These are phyloP conservation scores for Saturnispora diversa DNA, from an alignment of 805 yeast genomes.

Conservation along the genomic window DNA sequence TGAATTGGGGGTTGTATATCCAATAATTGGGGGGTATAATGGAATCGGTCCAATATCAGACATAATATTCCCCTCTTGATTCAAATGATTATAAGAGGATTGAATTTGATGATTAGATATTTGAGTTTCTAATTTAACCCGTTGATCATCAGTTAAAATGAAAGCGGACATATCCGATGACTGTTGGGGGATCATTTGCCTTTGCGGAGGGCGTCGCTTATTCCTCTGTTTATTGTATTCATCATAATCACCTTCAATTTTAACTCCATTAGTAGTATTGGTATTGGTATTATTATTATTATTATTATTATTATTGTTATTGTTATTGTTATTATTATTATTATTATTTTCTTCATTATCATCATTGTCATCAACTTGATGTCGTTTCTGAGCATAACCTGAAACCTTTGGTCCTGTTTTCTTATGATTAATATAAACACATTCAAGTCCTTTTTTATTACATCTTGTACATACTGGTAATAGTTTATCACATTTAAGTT, in stretches of 20 bases:
- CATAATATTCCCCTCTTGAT: background rate
- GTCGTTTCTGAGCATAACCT: background rate
- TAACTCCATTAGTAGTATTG: no score
- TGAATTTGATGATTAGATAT: background rate
- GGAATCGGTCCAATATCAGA: slow-evolving; percentile 11
- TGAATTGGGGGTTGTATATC: slow-evolving; percentile 1
- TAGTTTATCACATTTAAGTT: slow-evolving; percentile 27
- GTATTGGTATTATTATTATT: background rate
- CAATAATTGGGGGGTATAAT: slow-evolving; percentile 6
- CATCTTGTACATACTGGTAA: slow-evolving; percentile 25
- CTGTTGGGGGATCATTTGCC: background rate
- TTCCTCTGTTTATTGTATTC: slow-evolving; percentile 1
- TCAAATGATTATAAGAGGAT: background rate
- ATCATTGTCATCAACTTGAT: background rate
- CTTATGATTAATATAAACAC: slow-evolving; percentile 23
- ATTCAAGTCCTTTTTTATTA: slow-evolving; percentile 14
- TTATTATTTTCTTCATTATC: background rate
- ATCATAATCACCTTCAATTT: no score
- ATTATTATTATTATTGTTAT: background rate
- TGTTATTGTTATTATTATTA: background rate
- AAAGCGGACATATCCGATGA: slow-evolving; percentile 5
- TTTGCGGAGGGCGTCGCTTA: background rate
- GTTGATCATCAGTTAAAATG: slow-evolving; percentile 4
- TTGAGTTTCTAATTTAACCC: slow-evolving; percentile 2
- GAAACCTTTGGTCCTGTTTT: slow-evolving; percentile 28